A percentile compares a stretch with the other conserved stretches of the same genome.
These are phyloP conservation scores for Trametes maxima DNA, from an alignment of 768 basidiomycete genomes.

Conservation along the genomic window DNA sequence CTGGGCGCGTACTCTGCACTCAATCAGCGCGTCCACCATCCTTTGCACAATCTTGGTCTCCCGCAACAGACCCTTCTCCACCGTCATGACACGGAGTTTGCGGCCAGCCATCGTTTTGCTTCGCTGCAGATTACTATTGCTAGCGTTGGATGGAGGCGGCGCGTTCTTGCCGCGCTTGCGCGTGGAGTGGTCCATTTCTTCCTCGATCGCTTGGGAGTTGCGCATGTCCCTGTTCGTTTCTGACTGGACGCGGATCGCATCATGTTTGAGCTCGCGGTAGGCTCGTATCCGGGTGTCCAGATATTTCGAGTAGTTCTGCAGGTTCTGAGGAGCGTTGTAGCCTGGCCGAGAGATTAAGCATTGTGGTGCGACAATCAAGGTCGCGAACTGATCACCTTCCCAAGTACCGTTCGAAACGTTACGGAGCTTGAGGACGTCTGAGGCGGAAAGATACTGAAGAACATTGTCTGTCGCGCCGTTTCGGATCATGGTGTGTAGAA, in stretches of 20 bases:
- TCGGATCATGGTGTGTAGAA: conserved; percentile 94
- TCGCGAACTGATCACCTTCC: conserved; percentile 65
- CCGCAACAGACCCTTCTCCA: conserved; percentile 92
- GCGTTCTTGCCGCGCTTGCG: conserved; percentile 24
- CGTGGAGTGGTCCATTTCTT: conserved; percentile 40
- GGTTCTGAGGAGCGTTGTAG: conserved; percentile 82
- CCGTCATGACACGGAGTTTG: conserved; percentile 87
- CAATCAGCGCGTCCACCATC: conserved; percentile 86
- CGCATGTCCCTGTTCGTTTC: conserved; percentile 90
- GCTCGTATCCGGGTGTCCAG: conserved; percentile 86
- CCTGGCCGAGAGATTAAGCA: conserved; percentile 47
- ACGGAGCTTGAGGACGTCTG: conserved; percentile 78
- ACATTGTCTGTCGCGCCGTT: conserved; percentile 96
- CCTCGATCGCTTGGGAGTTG: conserved; percentile 62
- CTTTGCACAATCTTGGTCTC: conserved; percentile 91
- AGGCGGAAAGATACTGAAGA: conserved; percentile 76
- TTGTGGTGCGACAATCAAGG: not conserved
- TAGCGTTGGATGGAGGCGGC: conserved; percentile 39
- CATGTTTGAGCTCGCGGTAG: conserved; percentile 90
- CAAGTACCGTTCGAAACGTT: conserved; percentile 82
- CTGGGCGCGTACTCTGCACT: conserved; percentile 71
- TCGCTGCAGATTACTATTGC: conserved; percentile 35
- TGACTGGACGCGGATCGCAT: conserved; percentile 90
- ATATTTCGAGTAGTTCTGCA: conserved; percentile 86
- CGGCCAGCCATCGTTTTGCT: conserved; percentile 82